These are phyloP conservation scores for Psilocybe azurescens DNA, from an alignment of 768 basidiomycete genomes.

Conservation along the genomic window DNA sequence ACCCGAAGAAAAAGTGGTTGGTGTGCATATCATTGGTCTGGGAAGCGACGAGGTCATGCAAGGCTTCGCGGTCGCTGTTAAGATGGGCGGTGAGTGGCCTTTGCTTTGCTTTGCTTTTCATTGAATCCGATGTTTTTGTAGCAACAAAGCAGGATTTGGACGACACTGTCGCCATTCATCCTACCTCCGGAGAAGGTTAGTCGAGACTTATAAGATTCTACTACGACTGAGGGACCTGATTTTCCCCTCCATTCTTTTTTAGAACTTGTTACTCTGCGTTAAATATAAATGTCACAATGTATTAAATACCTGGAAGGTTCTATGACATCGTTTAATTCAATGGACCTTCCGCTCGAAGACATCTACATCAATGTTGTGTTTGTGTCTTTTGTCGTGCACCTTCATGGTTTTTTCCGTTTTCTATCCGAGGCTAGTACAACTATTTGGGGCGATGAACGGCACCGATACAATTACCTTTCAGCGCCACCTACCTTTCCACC, in stretches of 20 bases:
- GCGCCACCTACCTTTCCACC: background rate
- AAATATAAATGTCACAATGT: background rate
- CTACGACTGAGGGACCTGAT: conserved; percentile 1
- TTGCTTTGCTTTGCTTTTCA: conserved; percentile 1
- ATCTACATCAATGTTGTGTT: background rate
- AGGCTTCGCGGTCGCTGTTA: conserved; percentile 96
- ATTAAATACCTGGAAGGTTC: background rate
- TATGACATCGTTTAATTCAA: background rate
- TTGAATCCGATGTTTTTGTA: conserved; percentile 26
- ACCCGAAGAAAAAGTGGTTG: conserved; percentile 94
- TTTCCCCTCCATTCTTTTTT: conserved; percentile 21
- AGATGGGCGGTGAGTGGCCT: conserved; percentile 75
- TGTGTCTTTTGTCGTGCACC: background rate
- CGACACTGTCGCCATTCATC: conserved; percentile 91
- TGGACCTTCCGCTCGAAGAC: background rate
- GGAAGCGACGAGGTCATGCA: conserved; percentile 96
- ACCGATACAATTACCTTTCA: background rate
- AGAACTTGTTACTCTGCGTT: conserved; percentile 44
- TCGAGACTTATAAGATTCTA: conserved; percentile 9
- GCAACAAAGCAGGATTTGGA: conserved; percentile 85
- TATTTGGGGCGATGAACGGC: background rate
- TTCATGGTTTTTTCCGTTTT: background rate
- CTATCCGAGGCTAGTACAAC: background rate
- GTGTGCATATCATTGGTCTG: conserved; percentile 88
- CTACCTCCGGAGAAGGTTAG: conserved; percentile 83